Base-by-base conservation (phyloP, 2,329 filamentous ascomycete genomes). In the Pseudohalonectria lignicola region DNA sequence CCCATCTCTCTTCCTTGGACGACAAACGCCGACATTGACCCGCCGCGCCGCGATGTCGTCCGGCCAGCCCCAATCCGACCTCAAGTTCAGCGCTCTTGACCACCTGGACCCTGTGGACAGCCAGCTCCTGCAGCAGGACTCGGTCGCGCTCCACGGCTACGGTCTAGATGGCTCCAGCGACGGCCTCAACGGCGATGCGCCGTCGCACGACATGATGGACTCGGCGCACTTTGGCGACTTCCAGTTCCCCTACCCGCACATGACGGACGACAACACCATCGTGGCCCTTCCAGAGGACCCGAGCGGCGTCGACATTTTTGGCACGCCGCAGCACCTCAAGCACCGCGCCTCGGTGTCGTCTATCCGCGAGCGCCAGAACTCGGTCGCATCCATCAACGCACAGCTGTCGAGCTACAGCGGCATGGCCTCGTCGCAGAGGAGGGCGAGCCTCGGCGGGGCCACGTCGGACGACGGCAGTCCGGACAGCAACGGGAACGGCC, bases 201-300 rank as follows among this genome's bases (percentile, higher is more conserved):
- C 49, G 30, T 46, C 51, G 21, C 55, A 55, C 43, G 49, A 48
- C 45, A 49, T 66, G 48, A 63, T 70, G 48, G 64, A 71, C 44
- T 47, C 60, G 25, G 54, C 64, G 13, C 65, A 69, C 36, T 76
- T 76, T 48, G 59, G 60, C 43, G 66, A 72, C 44, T 76, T 74
- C 48, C 56, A 65, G 17, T 76, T 74, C 46, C 50, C 67, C 3
- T 75, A 69, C 47, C 58, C 63, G 45, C 55, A 56, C 33, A 50
- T 69, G 9, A 44, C 59, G 18, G 64, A 65, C 39, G 61, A 62
- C 43, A 52, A 52, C 34, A 53, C 64, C 17, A 64, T 69, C 48
- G 59, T 57, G 31, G 52, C 56, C 30, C 55, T 69, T 31, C 51
- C 59, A 15, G 56, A 57, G 29, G 55, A 59, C 30, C 46, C 41